Evolutionary conservation across 164 flowering plant genomes (phyloP).

Genomic region (Vitis amurensis): DNA sequence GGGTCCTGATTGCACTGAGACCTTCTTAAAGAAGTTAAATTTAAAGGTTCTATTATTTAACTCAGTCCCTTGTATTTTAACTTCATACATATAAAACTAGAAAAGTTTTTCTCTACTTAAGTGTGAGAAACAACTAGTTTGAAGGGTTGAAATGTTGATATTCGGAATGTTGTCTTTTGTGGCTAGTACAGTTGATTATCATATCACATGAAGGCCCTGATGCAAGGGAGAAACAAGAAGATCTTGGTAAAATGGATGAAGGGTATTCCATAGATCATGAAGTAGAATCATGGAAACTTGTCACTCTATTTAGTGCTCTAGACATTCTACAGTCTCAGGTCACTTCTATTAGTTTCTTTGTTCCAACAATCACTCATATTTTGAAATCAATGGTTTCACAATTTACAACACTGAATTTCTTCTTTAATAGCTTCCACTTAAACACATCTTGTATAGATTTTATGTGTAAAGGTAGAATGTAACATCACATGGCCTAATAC

Average conservation of each 20-base stretch:
- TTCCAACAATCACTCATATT: background rate
- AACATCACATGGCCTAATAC: too few relatives aligned
- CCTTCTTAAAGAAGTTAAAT: slow-evolving; percentile 16
- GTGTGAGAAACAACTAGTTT: background rate
- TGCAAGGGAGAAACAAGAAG: slow-evolving; percentile 12
- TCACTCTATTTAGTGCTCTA: slow-evolving; percentile 30
- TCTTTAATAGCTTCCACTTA: background rate
- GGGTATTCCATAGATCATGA: slow-evolving; percentile 28
- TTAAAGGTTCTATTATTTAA: slow-evolving; percentile 19
- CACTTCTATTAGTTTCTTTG: background rate
- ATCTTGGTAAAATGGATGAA: slow-evolving; percentile 12
- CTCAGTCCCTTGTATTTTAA: background rate
- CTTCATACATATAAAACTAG: background rate
- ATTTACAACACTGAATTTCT: background rate
- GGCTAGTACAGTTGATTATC: slow-evolving; percentile 23
- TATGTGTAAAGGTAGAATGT: too few relatives aligned
- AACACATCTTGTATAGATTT: background rate
- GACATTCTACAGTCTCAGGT: slow-evolving; percentile 18
- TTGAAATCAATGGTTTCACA: background rate
- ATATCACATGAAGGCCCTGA: slow-evolving; percentile 36
- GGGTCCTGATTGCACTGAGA: slow-evolving; percentile 34
- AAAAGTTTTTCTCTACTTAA: background rate
- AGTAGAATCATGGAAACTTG: slow-evolving; percentile 24
- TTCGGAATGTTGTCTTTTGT: background rate
- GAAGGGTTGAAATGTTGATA: background rate